Evolutionary conservation across 2,329 filamentous ascomycete species (phyloP).

Genomic region (Fusarium miscanthi): DNA sequence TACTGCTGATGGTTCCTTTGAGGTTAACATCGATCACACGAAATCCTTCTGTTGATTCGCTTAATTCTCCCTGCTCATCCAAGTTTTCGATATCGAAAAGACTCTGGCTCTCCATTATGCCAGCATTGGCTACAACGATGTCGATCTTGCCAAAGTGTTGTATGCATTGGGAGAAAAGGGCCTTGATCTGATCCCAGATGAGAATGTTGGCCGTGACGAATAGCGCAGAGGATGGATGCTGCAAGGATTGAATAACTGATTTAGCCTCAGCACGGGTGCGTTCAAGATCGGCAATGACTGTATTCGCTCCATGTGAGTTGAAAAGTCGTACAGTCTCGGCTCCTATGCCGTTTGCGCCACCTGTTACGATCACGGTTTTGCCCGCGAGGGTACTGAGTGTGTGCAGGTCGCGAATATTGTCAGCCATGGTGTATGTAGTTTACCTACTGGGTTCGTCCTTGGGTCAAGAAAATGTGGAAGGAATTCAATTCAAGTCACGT

Average conservation of each 20-base stretch:
- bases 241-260: not conserved
- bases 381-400: accelerated
- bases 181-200: not conserved
- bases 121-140: not conserved
- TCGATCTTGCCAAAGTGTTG: not conserved
- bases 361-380: not conserved
- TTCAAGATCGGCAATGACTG: not conserved
- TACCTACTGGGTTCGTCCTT: accelerated
- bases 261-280: not conserved
- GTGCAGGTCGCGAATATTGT: too few relatives aligned
- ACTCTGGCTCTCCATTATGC: not conserved
- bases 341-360: not conserved
- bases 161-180: not conserved
- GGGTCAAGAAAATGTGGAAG: accelerated
- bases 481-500: accelerated
- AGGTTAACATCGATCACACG: not conserved
- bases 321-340: not conserved
- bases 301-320: not conserved
- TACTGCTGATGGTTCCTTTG: not conserved
- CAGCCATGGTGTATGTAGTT: accelerated
- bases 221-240: not conserved
- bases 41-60: not conserved
- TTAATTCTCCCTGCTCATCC: not conserved
- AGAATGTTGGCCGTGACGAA: not conserved
- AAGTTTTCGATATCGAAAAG: not conserved